Percentiles rank a stretch among this genome's conserved stretches.
phyloP scores from a whole-genome alignment of 345 rosid species.

The Ailanthus altissimus region DNA sequence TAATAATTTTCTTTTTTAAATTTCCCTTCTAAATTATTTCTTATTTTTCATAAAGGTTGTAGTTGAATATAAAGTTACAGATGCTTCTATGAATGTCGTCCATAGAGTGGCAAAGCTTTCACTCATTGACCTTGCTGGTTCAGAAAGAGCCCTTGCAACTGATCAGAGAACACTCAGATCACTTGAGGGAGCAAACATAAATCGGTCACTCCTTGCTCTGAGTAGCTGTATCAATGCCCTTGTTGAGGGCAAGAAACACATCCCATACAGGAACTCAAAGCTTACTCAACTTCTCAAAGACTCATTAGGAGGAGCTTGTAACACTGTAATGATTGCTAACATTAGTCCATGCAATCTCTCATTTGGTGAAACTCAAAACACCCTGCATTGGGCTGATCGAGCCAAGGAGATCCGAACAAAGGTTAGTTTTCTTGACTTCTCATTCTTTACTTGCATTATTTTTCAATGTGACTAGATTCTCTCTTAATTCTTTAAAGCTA shows the following conservation, averaged over 20 bases:
- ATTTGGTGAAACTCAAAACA: slow-evolving; percentile 93
- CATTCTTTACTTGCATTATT: not conserved
- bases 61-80: slow-evolving; percentile 70
- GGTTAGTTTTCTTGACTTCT: slow-evolving; percentile 36
- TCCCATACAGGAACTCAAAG: slow-evolving; percentile 89
- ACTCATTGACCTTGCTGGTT: slow-evolving; percentile 96
- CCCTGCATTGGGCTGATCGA: slow-evolving; percentile 96
- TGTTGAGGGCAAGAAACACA: slow-evolving; percentile 94
- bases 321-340: slow-evolving; percentile 95
- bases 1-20: not conserved
- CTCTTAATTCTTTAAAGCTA: not conserved
- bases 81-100: slow-evolving; percentile 66
- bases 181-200: slow-evolving; percentile 92
- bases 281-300: slow-evolving; percentile 97
- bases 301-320: slow-evolving; percentile 86
- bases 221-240: slow-evolving; percentile 97
- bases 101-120: slow-evolving; percentile 80
- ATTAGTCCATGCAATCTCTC: slow-evolving; percentile 87
- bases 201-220: slow-evolving; percentile 85
- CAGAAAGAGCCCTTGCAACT: slow-evolving; percentile 94
- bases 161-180: slow-evolving; percentile 91
- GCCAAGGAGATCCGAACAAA: slow-evolving; percentile 83
- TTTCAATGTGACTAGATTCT: not conserved
- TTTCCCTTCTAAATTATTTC: slow-evolving; percentile 11
- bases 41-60: slow-evolving; percentile 49